Evolutionary conservation across 176 grass and related monocot species (phyloP).

Genomic region (Melocanna baccifera): DNA sequence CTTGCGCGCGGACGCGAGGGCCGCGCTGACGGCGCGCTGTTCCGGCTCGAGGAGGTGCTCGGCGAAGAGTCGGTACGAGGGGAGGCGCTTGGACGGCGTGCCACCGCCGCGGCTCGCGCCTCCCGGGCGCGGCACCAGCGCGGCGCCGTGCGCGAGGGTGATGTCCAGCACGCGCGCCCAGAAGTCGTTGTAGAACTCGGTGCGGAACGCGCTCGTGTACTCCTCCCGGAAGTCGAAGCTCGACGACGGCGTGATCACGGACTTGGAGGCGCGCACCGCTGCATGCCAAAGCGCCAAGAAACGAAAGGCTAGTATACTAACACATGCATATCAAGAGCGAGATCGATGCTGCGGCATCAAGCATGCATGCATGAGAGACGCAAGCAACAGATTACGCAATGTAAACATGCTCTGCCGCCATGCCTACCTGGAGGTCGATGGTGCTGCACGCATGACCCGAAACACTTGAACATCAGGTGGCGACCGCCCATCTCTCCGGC

Average conservation of each 20-base stretch:
- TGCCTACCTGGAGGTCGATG: neutral
- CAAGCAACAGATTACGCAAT: neutral
- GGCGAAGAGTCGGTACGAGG: constrained; percentile 65
- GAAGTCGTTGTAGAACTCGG: constrained; percentile 92
- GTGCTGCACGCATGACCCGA: neutral
- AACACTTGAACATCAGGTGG: constrained; percentile 16
- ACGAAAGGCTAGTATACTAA: neutral
- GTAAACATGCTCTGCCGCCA: neutral
- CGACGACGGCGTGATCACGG: constrained; percentile 17
- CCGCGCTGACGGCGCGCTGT: constrained; percentile 50
- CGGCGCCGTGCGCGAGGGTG: constrained; percentile 74
- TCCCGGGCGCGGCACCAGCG: constrained; percentile 33
- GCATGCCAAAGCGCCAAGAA: neutral
- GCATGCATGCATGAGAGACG: neutral
- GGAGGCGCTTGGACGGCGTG: constrained; percentile 44
- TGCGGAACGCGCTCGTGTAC: constrained; percentile 87
- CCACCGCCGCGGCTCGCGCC: neutral
- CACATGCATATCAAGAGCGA: neutral
- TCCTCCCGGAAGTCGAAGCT: constrained; percentile 79
- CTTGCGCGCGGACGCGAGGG: constrained; percentile 37
- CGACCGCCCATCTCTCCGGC: neutral
- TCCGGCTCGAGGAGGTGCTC: constrained; percentile 91
- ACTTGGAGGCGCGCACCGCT: neutral
- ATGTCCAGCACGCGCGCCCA: constrained; percentile 87
- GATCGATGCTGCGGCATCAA: too few relatives aligned